These are phyloP conservation scores for Quercus tomentella DNA, from an alignment of 331 rosid species.

Conservation along the genomic window DNA sequence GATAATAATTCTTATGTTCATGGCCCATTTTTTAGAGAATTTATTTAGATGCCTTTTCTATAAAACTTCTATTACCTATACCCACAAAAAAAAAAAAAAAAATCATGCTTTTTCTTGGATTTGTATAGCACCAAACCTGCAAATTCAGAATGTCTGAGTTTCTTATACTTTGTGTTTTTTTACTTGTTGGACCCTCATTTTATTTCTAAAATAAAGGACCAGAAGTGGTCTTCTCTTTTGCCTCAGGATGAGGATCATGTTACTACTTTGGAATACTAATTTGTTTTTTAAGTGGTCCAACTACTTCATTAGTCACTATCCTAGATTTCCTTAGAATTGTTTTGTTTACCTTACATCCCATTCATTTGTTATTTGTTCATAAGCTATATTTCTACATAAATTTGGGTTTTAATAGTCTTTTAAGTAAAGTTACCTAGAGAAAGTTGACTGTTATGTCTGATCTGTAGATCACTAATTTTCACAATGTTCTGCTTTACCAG, in stretches of 20 bases:
- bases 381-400: background rate
- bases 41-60: background rate
- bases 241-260: background rate
- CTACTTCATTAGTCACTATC: background rate
- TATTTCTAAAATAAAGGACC: background rate
- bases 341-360: background rate
- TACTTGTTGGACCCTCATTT: background rate
- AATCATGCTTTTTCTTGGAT: background rate
- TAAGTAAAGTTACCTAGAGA: background rate
- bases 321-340: background rate
- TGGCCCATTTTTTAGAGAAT: background rate
- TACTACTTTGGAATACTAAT: background rate
- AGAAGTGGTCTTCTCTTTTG: background rate
- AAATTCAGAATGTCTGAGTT: conserved; percentile 3
- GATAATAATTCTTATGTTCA: background rate
- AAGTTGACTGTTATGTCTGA: background rate
- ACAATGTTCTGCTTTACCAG: background rate
- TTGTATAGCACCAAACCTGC: background rate
- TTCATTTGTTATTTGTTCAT: background rate
- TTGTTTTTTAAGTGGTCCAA: background rate
- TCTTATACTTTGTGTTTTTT: conserved; percentile 6
- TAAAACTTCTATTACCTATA: too few relatives aligned
- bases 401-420: background rate
- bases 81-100: too few relatives aligned
- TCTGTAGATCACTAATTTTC: background rate